Conservation (phyloP, 768 basidiomycete species). For the Mycena vulgaris region DNA sequence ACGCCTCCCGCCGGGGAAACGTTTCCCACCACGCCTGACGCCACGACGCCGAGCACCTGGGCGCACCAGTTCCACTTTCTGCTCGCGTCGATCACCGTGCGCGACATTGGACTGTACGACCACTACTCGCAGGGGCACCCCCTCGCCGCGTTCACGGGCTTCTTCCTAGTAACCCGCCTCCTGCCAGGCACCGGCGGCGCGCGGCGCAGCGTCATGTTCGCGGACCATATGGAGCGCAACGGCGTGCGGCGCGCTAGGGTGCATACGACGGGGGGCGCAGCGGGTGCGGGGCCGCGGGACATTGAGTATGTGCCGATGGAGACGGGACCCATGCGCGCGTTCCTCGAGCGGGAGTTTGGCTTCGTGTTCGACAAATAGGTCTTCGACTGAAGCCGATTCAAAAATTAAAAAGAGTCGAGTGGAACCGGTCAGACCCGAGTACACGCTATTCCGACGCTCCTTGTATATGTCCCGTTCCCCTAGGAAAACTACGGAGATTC, state of each 20-base stretch:
- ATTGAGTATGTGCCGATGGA: constrained; percentile 35
- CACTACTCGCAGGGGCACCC: constrained; percentile 37
- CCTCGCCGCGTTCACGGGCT: constrained; percentile 37
- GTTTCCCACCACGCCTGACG: constrained; percentile 11
- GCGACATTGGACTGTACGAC: constrained; percentile 39
- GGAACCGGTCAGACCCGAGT: too few relatives aligned
- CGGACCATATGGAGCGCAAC: constrained; percentile 35
- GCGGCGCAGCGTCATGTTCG: constrained; percentile 35
- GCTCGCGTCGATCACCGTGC: constrained; percentile 34
- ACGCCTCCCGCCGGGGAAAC: constrained; percentile 12
- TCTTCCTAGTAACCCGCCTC: constrained; percentile 37
- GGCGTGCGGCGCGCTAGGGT: constrained; percentile 55
- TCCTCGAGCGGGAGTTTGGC: constrained; percentile 35
- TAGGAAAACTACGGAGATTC: too few relatives aligned
- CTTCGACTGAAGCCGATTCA: too few relatives aligned
- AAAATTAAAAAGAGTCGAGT: too few relatives aligned
- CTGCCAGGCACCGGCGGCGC: constrained; percentile 39
- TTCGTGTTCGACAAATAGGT: constrained; percentile 31
- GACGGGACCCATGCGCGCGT: constrained; percentile 34
- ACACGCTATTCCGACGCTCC: too few relatives aligned
- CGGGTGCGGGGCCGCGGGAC: constrained; percentile 38
- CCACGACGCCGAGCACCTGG: constrained; percentile 18
- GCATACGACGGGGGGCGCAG: constrained; percentile 66
- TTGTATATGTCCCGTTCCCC: too few relatives aligned
- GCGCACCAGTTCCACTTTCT: constrained; percentile 38